Evolutionary conservation across 345 rosid species (phyloP).

Genomic region (Populus alba): DNA sequence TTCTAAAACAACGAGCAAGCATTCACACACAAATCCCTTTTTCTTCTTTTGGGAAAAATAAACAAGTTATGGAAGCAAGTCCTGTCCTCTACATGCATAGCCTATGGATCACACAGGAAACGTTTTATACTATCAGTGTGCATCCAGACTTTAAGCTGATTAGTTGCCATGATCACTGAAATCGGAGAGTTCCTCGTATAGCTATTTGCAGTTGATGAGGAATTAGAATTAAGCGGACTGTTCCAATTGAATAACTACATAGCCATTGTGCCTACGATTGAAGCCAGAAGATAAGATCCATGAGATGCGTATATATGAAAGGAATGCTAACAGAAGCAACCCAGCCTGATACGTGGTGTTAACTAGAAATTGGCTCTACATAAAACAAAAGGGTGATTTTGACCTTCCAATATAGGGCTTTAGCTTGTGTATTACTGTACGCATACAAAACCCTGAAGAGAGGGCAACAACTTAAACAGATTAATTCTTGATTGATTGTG

Average conservation of each 20-base stretch:
- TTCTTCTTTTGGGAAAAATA: not conserved
- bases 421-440: not conserved
- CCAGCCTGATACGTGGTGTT: not conserved
- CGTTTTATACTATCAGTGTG: not conserved
- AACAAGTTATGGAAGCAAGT: not conserved
- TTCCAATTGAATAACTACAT: not conserved
- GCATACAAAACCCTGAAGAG: not conserved
- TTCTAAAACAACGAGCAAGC: not conserved
- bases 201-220: not conserved
- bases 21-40: not conserved
- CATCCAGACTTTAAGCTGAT: not conserved
- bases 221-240: not conserved
- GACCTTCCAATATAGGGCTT: not conserved
- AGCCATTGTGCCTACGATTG: not conserved
- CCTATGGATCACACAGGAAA: not conserved
- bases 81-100: not conserved
- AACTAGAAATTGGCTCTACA: not conserved
- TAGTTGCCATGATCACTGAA: not conserved
- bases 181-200: not conserved
- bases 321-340: not conserved
- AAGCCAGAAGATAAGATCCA: conserved; percentile 1
- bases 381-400: not conserved
- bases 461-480: not conserved
- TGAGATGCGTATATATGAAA: not conserved
- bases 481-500: not conserved